These are phyloP conservation scores for Yarrowia divulgata DNA, from an alignment of 805 yeast species.

Conservation along the genomic window DNA sequence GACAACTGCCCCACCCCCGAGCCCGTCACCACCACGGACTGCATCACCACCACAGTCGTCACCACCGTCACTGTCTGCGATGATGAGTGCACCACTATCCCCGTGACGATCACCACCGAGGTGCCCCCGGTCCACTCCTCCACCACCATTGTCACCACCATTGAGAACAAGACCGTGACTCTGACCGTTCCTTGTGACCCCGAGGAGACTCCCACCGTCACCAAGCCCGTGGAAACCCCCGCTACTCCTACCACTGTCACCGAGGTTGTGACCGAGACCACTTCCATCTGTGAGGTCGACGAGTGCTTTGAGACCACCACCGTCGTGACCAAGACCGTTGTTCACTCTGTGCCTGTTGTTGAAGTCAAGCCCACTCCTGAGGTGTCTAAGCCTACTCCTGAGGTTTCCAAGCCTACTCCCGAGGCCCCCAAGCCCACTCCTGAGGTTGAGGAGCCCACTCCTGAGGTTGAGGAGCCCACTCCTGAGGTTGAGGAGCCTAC, in stretches of 20 bases:
- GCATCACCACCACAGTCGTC: conserved; percentile 18
- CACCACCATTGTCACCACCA: conserved; percentile 7
- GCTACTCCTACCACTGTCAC: conserved; percentile 5
- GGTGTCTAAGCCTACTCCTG: conserved; percentile 11
- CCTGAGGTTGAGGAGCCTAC: too few species aligned
- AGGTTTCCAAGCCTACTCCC: too few species aligned
- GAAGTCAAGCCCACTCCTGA: conserved; percentile 13
- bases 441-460: conserved; percentile 7
- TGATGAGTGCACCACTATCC: conserved; percentile 18
- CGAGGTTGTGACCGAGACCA: conserved; percentile 7
- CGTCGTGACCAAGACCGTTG: conserved; percentile 11
- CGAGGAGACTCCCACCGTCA: conserved; percentile 12
- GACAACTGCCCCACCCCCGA: conserved; percentile 24
- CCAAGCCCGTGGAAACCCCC: conserved; percentile 7
- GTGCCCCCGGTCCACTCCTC: conserved; percentile 18
- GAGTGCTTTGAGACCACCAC: conserved; percentile 9
- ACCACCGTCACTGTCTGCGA: conserved; percentile 29
- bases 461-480: conserved; percentile 14
- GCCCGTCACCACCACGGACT: conserved; percentile 7
- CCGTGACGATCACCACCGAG: conserved; percentile 34
- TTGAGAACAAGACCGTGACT: conserved; percentile 12
- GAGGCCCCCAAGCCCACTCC: neutral
- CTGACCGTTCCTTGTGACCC: conserved; percentile 22
- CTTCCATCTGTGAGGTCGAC: conserved; percentile 1
- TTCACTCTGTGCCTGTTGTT: conserved; percentile 15